These are phyloP conservation scores for Nicotiana knightiana DNA, from an alignment of 257 asterid genomes.

Conservation along the genomic window DNA sequence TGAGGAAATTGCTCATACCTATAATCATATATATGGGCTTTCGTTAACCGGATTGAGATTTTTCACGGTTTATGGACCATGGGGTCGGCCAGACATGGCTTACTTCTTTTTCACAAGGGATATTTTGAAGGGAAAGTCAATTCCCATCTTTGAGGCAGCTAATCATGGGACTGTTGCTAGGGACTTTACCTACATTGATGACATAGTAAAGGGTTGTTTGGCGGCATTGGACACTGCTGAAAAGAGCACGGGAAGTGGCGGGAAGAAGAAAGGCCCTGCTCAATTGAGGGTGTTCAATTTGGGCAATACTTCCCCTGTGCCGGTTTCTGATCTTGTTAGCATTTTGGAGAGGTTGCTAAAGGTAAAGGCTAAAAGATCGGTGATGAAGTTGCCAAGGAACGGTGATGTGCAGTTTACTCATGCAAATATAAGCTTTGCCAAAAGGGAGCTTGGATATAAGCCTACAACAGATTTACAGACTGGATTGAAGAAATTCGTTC, in stretches of 20 bases:
- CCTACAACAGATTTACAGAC: constrained; percentile 48
- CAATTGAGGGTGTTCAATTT: constrained; percentile 46
- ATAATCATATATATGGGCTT: constrained; percentile 59
- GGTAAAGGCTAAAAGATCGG: constrained; percentile 46
- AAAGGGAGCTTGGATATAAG: constrained; percentile 53
- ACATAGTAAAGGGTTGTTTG: constrained; percentile 59
- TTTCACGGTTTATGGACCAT: constrained; percentile 64
- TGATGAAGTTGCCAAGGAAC: constrained; percentile 58
- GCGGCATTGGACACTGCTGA: constrained; percentile 53
- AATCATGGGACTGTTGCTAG: constrained; percentile 59
- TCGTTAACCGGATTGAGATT: constrained; percentile 53
- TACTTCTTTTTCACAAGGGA: constrained; percentile 56
- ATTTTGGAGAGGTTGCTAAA: constrained; percentile 59
- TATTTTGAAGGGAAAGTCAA: constrained; percentile 49
- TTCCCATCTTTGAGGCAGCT: constrained; percentile 49
- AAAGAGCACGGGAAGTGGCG: constrained; percentile 64
- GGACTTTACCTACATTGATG: constrained; percentile 60
- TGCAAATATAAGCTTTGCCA: constrained; percentile 51
- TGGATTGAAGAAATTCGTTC: constrained; percentile 54
- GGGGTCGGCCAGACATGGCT: constrained; percentile 73
- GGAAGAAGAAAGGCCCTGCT: constrained; percentile 57
- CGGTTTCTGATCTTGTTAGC: constrained; percentile 49
- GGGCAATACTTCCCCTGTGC: constrained; percentile 60
- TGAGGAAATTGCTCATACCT: constrained; percentile 54
- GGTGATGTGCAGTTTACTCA: constrained; percentile 66